Evolutionary conservation across 768 basidiomycete genomes (phyloP).

Genomic region (Mycena crocata): DNA sequence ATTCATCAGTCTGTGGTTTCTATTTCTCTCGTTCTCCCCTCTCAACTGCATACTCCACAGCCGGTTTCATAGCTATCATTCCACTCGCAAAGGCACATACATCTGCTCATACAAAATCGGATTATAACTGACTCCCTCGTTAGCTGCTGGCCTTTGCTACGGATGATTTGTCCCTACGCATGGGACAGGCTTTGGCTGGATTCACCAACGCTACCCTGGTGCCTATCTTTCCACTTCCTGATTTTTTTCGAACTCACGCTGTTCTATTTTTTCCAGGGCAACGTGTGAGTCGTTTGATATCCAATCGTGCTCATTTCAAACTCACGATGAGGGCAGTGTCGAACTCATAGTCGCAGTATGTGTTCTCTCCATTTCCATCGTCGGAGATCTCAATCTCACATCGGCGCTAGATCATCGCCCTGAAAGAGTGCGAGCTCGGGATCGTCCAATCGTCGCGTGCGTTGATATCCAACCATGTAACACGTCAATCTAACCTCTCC

Average conservation of each 20-base stretch:
- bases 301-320: not conserved
- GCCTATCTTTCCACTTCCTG: not conserved
- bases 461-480: constrained; percentile 36
- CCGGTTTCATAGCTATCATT: constrained; percentile 70
- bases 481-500: not conserved
- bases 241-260: not conserved
- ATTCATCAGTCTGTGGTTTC: constrained; percentile 57
- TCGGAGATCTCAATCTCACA: not conserved
- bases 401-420: constrained; percentile 29
- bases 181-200: constrained; percentile 71
- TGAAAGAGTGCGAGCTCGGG: constrained; percentile 52
- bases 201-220: constrained; percentile 74
- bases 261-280: constrained; percentile 30
- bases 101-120: not conserved
- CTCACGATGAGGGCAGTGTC: constrained; percentile 25
- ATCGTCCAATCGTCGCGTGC: constrained; percentile 72
- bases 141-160: constrained; percentile 74
- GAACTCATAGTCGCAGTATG: constrained; percentile 69
- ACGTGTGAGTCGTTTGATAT: constrained; percentile 20
- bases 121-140: not conserved
- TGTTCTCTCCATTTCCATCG: not conserved
- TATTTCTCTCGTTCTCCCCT: constrained; percentile 31
- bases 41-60: constrained; percentile 40
- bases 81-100: constrained; percentile 70
- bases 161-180: constrained; percentile 70